phyloP scores from a whole-genome alignment of 2,329 filamentous ascomycete species.

The Tolypocladium ovalisporum region DNA sequence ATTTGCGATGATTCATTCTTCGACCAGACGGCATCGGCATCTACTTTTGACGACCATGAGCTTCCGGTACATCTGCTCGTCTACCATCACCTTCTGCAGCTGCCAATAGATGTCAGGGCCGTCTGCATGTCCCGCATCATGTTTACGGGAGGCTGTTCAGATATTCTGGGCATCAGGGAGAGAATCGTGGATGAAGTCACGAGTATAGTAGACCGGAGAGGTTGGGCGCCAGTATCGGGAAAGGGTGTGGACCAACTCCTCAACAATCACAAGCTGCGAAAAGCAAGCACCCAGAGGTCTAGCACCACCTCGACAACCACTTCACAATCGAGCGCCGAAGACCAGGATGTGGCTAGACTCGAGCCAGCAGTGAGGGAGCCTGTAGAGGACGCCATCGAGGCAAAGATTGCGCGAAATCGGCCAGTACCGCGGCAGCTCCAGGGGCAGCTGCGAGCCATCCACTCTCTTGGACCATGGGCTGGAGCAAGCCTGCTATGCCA shows the following conservation, averaged over 20 bases:
- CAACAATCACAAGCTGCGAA: constrained; percentile 30
- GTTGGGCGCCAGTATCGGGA: constrained; percentile 69
- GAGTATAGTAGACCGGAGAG: constrained; percentile 51
- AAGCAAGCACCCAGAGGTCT: constrained; percentile 10
- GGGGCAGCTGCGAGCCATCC: constrained; percentile 53
- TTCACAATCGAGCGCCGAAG: constrained; percentile 13
- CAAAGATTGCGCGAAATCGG: constrained; percentile 23
- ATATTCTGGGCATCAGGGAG: constrained; percentile 67
- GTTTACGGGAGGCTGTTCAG: constrained; percentile 71
- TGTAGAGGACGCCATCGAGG: constrained; percentile 21
- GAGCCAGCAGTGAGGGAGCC: constrained; percentile 13
- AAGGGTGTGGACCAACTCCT: constrained; percentile 50
- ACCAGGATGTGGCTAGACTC: constrained; percentile 9
- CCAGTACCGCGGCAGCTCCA: constrained; percentile 32
- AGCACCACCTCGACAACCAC: constrained; percentile 10
- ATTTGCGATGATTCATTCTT: constrained; percentile 71
- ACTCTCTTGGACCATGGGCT: constrained; percentile 63
- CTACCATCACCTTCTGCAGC: constrained; percentile 61
- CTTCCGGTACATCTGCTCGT: constrained; percentile 65
- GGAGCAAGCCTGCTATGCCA: constrained; percentile 62
- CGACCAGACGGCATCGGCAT: constrained; percentile 35
- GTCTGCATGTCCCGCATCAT: constrained; percentile 83
- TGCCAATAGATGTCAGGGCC: constrained; percentile 74
- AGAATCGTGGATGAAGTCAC: constrained; percentile 69
- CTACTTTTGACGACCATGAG: constrained; percentile 76